Evolutionary conservation across 192 early-diverging fungal genomes (phyloP).

Genomic region (Lunasporangiospora selenospora): DNA sequence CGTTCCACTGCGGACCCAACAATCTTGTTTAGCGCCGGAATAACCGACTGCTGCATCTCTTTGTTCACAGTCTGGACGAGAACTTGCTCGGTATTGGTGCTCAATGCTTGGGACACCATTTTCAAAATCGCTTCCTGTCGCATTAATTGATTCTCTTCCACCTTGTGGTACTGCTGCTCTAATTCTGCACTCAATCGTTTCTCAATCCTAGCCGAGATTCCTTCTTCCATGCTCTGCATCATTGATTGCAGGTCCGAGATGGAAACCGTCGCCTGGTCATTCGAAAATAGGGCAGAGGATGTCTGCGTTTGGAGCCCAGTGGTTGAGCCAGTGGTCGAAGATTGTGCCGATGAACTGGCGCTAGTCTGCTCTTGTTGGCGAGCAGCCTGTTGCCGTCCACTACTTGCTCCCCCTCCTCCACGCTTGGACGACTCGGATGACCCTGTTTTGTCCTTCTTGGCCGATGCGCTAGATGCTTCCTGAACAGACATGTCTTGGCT

Average conservation of each 20-base stretch:
- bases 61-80: constrained; percentile 51
- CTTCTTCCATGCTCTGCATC: constrained; percentile 35
- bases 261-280: no score
- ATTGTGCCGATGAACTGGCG: no score
- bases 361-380: no score
- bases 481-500: constrained; percentile 23
- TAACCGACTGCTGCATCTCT: constrained; percentile 52
- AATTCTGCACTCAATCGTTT: constrained; percentile 32
- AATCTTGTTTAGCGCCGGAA: constrained; percentile 50
- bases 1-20: constrained; percentile 50
- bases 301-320: no score
- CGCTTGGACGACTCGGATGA: no score
- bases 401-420: no score
- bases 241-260: constrained; percentile 25
- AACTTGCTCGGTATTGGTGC: constrained; percentile 53
- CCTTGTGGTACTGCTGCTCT: constrained; percentile 30
- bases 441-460: no score
- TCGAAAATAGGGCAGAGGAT: no score
- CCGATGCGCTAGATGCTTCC: no score
- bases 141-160: constrained; percentile 49
- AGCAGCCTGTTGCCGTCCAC: no score
- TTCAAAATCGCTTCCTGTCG: constrained; percentile 55
- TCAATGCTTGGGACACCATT: constrained; percentile 51
- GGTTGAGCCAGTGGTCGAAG: no score
- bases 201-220: constrained; percentile 32